These are phyloP conservation scores for Penicillium crystallinum DNA, from an alignment of 495 filamentous ascomycete species.

Conservation along the genomic window DNA sequence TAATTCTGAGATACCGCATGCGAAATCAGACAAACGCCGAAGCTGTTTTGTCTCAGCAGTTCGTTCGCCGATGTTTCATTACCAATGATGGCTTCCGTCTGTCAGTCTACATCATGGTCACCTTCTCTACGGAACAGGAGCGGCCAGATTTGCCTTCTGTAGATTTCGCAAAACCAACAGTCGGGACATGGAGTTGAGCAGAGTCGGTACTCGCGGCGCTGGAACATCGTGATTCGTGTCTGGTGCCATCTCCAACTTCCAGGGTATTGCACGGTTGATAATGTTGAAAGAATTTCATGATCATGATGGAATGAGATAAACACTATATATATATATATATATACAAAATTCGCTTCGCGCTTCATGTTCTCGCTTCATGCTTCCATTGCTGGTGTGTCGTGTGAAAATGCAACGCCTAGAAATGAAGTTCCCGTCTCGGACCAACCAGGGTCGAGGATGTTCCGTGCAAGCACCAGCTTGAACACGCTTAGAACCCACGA, in stretches of 20 bases:
- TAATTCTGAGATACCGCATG: too few species aligned
- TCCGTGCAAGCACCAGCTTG: conserved; percentile 6
- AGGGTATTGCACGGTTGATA: too few species aligned
- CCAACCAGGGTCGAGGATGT: conserved; percentile 1
- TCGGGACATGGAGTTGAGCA: too few species aligned
- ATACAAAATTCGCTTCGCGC: conserved; percentile 4
- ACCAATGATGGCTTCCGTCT: conserved; percentile 4
- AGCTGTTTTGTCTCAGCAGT: too few species aligned
- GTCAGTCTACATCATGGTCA: conserved; percentile 11
- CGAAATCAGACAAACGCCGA: too few species aligned
- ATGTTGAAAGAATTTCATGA: not conserved
- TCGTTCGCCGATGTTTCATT: too few species aligned
- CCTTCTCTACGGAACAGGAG: conserved; percentile 10
- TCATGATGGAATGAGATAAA: not conserved
- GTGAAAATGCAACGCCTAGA: conserved; percentile 6
- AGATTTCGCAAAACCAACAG: too few species aligned
- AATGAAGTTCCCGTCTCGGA: not conserved
- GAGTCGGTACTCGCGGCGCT: too few species aligned
- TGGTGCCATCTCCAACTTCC: too few species aligned
- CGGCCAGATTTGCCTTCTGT: conserved; percentile 4
- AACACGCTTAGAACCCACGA: not conserved
- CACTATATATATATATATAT: not conserved
- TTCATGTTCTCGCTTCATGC: not conserved
- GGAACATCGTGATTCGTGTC: too few species aligned
- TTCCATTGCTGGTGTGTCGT: not conserved